Evolutionary conservation across 371 early-diverging fungal genomes (phyloP), one percentile per base, ranked within the genome.

Genomic region (Mucor indicus): DNA sequence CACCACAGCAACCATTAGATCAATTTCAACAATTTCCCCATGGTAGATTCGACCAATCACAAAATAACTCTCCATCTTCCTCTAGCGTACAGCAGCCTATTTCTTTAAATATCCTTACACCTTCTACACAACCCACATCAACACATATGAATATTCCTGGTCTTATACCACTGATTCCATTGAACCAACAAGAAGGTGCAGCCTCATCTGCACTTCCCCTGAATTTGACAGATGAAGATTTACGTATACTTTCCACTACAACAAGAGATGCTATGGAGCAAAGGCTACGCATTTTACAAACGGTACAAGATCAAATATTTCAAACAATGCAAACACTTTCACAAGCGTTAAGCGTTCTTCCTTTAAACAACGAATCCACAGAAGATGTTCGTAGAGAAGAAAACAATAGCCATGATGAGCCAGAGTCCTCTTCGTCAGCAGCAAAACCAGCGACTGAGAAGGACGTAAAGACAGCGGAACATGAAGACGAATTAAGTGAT

Each of bases 271-370:
- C 79, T 0, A 72, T 87, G 22, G 69, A 76, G 21, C 73, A 77
- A 30, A 77, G 87, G 2, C 54, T 90, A 9, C 63, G 62, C 1
- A 65, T 84, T 2, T 39, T 88, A 27, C 77, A 81, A 35, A 60
- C 71, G 0, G 72, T 85, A 1, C 85, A 90, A 50, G 43, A 50
- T 1, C 88, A 90, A 57, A 75, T 87, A 36, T 73, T 78, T 15
- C 79, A 81, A 4, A 55, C 80, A 1, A 79, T 82, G 43, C 75
- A 79, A 22, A 61, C 76, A 27, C 55, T 90, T 42, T 68, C 79
- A 6, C 81, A 77, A 36, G 78, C 81, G 1, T 25, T 80, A 13
- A 69, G 72, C 33, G 62, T 71, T 7, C 41, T 79, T 27, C 82
- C 81, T 21, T 21, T 22, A 3, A 19, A 19, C 39, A 40, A 15